A percentile compares a stretch with the other conserved stretches of the same genome.
Evolutionary conservation across 495 filamentous ascomycete genomes (phyloP).

Genomic region (Hyaloscypha bicolor): DNA sequence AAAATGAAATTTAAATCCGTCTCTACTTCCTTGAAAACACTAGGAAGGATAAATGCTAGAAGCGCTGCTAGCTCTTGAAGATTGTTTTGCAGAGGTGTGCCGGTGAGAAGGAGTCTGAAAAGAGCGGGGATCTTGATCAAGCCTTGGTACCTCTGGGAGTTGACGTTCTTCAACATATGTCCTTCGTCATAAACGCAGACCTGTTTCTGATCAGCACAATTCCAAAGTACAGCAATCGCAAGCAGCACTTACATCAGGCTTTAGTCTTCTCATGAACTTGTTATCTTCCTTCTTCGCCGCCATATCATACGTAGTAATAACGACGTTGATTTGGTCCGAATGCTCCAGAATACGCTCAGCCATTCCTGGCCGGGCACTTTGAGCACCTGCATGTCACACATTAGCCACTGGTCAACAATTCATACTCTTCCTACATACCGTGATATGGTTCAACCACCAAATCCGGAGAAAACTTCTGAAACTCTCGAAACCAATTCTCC

Average conservation of each 20-base stretch:
- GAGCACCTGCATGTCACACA: constrained; percentile 37
- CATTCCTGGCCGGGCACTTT: constrained; percentile 64
- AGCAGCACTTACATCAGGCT: constrained; percentile 45
- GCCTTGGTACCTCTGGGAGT: constrained; percentile 76
- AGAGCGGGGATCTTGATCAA: constrained; percentile 74
- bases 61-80: constrained; percentile 87
- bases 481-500: constrained; percentile 94
- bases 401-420: constrained; percentile 1
- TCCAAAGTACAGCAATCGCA: constrained; percentile 7
- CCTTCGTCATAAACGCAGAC: constrained; percentile 92
- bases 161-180: constrained; percentile 85
- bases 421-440: constrained; percentile 40
- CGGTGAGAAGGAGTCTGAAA: constrained; percentile 86
- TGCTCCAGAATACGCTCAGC: constrained; percentile 66
- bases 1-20: constrained; percentile 83
- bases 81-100: constrained; percentile 95
- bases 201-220: constrained; percentile 27
- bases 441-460: constrained; percentile 82
- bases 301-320: constrained; percentile 88
- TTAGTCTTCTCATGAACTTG: constrained; percentile 67
- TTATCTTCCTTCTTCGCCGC: constrained; percentile 65
- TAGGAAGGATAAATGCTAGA: constrained; percentile 87
- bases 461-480: constrained; percentile 79
- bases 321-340: constrained; percentile 70
- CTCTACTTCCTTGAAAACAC: constrained; percentile 71